A percentile compares a stretch with the other conserved stretches of the same genome.
Evolutionary conservation across 2,329 filamentous ascomycete genomes (phyloP).

Genomic region (Daldinia sp.): DNA sequence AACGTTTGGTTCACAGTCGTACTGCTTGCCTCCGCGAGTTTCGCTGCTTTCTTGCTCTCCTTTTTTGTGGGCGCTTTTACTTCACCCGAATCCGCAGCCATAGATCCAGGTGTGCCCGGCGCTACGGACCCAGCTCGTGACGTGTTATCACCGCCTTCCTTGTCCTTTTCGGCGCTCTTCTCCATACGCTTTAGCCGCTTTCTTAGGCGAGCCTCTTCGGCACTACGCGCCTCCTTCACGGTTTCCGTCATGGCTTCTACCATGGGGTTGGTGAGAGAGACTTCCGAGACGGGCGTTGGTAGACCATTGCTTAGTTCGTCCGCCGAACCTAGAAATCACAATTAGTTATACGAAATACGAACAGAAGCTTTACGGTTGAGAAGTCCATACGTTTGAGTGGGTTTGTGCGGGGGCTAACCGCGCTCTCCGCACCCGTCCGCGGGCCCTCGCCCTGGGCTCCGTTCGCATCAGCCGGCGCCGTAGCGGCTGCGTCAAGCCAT

Average conservation of each 20-base stretch:
- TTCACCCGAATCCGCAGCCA: conserved; percentile 66
- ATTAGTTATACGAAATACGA: conserved; percentile 46
- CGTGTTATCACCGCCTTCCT: conserved; percentile 53
- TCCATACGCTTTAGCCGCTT: conserved; percentile 71
- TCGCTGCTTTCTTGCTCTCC: conserved; percentile 78
- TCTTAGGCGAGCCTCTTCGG: conserved; percentile 75
- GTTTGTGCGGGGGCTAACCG: conserved; percentile 62
- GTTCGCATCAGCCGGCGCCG: conserved; percentile 50
- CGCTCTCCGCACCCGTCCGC: conserved; percentile 51
- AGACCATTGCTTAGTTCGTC: conserved; percentile 52
- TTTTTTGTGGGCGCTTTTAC: conserved; percentile 83
- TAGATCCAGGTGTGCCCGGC: conserved; percentile 67
- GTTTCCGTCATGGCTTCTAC: conserved; percentile 65
- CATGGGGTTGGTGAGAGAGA: conserved; percentile 59
- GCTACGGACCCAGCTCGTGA: conserved; percentile 66
- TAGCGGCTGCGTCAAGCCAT: conserved; percentile 74
- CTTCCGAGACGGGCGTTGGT: conserved; percentile 57
- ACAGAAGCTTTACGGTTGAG: conserved; percentile 4
- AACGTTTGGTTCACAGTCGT: conserved; percentile 85
- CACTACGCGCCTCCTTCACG: conserved; percentile 71
- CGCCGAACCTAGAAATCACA: conserved; percentile 49
- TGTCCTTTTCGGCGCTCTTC: conserved; percentile 57
- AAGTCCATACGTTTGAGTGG: conserved; percentile 66
- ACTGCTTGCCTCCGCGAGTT: conserved; percentile 80
- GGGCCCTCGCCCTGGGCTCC: conserved; percentile 38